These are phyloP conservation scores for Calonectria henricotiae DNA, from an alignment of 2,329 filamentous ascomycete species.

Conservation along the genomic window DNA sequence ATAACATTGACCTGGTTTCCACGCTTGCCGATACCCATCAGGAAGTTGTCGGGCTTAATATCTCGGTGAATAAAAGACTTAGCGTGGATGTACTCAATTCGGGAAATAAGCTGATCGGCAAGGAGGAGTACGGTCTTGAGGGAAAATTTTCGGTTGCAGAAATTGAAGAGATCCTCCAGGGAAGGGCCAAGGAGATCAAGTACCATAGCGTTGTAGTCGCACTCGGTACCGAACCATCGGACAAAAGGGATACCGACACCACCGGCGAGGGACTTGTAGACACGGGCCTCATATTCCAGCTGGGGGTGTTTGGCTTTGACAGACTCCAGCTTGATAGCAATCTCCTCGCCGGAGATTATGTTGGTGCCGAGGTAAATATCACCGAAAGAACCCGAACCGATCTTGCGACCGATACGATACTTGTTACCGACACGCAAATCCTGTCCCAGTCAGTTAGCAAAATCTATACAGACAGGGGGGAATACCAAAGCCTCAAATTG, in stretches of 20 bases:
- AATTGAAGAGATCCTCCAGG: conserved; percentile 75
- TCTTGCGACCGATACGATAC: background rate
- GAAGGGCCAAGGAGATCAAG: conserved; percentile 69
- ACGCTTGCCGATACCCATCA: conserved; percentile 45
- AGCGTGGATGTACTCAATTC: conserved; percentile 43
- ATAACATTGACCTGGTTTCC: conserved; percentile 44
- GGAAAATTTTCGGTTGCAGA: conserved; percentile 43
- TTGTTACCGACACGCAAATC: background rate
- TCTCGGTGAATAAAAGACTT: conserved; percentile 44
- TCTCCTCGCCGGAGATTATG: conserved; percentile 48
- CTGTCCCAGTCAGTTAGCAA: background rate
- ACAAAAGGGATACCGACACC: conserved; percentile 40
- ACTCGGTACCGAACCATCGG: conserved; percentile 44
- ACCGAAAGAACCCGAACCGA: background rate
- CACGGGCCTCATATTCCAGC: conserved; percentile 42
- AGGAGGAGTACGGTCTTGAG: conserved; percentile 50
- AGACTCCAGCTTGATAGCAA: conserved; percentile 54
- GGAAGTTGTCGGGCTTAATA: conserved; percentile 48
- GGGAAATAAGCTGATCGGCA: conserved; percentile 45
- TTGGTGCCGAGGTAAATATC: background rate
- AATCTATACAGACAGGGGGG: conserved; percentile 54
- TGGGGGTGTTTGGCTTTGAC: background rate
- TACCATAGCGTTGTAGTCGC: conserved; percentile 48
- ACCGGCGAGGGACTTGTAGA: conserved; percentile 38
- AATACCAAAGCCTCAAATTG: background rate